phyloP scores from a whole-genome alignment of 2,329 filamentous ascomycete genomes.

The Exophiala phaeomuriformis region DNA sequence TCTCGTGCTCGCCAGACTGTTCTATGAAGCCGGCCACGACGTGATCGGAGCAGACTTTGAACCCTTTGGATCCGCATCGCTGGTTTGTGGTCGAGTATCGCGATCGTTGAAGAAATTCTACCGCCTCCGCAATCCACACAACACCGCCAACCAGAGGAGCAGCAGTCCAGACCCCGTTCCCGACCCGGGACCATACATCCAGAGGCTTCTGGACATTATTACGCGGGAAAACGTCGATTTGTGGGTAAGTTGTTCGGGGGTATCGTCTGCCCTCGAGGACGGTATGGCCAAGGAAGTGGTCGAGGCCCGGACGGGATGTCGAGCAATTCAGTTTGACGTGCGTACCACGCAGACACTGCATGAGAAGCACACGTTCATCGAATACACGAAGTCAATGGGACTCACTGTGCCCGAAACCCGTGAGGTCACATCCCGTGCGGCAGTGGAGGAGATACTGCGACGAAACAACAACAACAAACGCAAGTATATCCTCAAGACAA shows the following conservation, averaged over 20 bases:
- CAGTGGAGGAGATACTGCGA: constrained; percentile 49
- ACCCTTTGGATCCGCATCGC: constrained; percentile 33
- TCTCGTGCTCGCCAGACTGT: constrained; percentile 57
- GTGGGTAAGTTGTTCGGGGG: constrained; percentile 69
- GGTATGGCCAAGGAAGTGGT: constrained; percentile 56
- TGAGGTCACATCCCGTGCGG: constrained; percentile 47
- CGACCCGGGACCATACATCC: constrained; percentile 46
- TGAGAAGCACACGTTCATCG: constrained; percentile 59
- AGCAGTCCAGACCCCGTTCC: constrained; percentile 30
- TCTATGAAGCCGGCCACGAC: constrained; percentile 58
- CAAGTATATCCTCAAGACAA: constrained; percentile 60
- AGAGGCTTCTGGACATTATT: constrained; percentile 53
- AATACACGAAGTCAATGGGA: constrained; percentile 48
- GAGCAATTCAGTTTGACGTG: constrained; percentile 56
- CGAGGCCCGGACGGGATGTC: constrained; percentile 52
- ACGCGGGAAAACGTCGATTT: constrained; percentile 55
- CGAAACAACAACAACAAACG: constrained; percentile 30
- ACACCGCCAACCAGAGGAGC: constrained; percentile 31
- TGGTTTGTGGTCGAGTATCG: constrained; percentile 53
- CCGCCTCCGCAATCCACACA: constrained; percentile 34
- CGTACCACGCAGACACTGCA: constrained; percentile 53
- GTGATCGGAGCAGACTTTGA: constrained; percentile 65
- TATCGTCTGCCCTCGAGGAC: constrained; percentile 59
- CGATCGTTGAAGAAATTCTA: constrained; percentile 51
- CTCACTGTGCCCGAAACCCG: constrained; percentile 50